Evolutionary conservation across 257 asterid species (phyloP).

Genomic region (Anisodus acutangulus): DNA sequence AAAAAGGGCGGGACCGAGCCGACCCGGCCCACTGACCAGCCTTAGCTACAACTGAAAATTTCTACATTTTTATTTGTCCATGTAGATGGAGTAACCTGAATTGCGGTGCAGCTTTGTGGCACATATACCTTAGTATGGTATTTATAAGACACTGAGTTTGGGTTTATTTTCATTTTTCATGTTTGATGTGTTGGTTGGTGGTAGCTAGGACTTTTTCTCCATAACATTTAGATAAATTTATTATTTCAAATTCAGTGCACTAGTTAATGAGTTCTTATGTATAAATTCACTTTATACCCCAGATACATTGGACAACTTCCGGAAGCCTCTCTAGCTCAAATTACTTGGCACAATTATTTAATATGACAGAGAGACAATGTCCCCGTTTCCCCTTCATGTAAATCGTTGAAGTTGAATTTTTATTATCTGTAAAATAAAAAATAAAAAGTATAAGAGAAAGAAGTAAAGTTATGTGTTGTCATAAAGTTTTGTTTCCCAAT

Average conservation of each 20-base stretch:
- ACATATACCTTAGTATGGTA: not conserved
- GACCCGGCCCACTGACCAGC: too few species aligned
- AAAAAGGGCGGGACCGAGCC: too few species aligned
- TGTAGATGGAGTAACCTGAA: not conserved
- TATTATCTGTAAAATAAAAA: not conserved
- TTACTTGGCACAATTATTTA: not conserved
- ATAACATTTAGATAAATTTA: not conserved
- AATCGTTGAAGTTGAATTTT: not conserved
- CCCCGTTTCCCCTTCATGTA: not conserved
- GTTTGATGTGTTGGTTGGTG: not conserved
- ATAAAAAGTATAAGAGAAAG: not conserved
- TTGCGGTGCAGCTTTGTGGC: not conserved
- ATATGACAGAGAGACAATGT: not conserved
- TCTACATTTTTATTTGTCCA: not conserved
- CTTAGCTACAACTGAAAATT: too few species aligned
- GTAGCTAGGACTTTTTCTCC: not conserved
- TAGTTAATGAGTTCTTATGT: not conserved
- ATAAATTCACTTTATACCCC: not conserved
- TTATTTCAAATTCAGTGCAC: not conserved
- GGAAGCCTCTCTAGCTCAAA: not conserved
- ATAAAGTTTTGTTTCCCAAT: too few species aligned
- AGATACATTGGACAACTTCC: constrained; percentile 20
- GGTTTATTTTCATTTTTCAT: not conserved
- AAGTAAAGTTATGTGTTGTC: not conserved
- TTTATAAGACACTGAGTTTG: not conserved